phyloP scores from a whole-genome alignment of 75 land plant species.

The Adiantum capillusveneris region DNA sequence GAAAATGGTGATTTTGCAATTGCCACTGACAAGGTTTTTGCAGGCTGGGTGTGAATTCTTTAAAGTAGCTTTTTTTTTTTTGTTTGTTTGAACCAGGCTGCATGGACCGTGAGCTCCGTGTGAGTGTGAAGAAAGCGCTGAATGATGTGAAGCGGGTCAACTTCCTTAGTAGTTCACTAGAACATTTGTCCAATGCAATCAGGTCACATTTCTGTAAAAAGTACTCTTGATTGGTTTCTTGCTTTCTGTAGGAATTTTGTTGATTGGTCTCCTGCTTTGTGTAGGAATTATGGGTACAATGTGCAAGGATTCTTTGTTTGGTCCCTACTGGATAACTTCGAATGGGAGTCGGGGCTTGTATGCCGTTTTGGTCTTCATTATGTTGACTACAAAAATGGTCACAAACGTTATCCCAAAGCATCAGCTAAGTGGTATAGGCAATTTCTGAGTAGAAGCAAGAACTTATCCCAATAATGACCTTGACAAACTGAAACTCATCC shows the following conservation, averaged over 20 bases:
- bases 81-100: slow-evolving; percentile 1
- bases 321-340: slow-evolving; percentile 62
- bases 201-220: background rate
- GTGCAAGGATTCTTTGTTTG: slow-evolving; percentile 57
- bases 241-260: background rate
- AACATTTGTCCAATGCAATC: slow-evolving; percentile 4
- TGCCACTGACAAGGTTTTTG: background rate
- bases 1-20: background rate
- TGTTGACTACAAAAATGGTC: slow-evolving; percentile 33
- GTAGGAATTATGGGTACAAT: slow-evolving; percentile 4
- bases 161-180: background rate
- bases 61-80: background rate
- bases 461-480: too few relatives aligned
- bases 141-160: background rate
- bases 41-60: background rate
- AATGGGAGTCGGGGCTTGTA: slow-evolving; percentile 45
- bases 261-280: background rate
- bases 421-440: slow-evolving; percentile 50
- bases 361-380: slow-evolving; percentile 41
- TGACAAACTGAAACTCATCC: too few relatives aligned
- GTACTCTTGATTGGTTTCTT: background rate
- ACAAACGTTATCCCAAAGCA: slow-evolving; percentile 40
- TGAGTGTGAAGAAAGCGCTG: background rate
- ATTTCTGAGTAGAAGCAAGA: too few relatives aligned
- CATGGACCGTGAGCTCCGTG: background rate